Evolutionary conservation across 2,329 filamentous ascomycete genomes (phyloP).

Genomic region (Trichoderma atrobrunneum): DNA sequence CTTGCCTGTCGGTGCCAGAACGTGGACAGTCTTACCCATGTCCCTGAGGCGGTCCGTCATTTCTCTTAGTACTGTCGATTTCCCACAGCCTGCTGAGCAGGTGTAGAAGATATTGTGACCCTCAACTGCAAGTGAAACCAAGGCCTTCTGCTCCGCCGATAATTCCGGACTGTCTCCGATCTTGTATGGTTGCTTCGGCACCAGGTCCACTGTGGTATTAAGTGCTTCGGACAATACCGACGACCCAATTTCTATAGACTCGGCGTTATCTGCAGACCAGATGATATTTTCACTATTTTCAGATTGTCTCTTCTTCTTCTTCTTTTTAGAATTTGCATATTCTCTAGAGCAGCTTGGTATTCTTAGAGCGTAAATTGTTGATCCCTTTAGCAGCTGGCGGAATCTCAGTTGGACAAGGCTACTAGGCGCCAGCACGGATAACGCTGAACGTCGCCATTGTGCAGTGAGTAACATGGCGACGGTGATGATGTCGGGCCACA

Average conservation of each 20-base stretch:
- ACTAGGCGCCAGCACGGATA: neutral
- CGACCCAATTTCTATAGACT: neutral
- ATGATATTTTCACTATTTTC: neutral
- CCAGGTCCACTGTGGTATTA: neutral
- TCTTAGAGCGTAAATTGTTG: neutral
- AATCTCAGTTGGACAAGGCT: neutral
- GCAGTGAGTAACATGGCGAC: neutral
- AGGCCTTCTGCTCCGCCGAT: conserved; percentile 25
- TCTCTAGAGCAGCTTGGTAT: neutral
- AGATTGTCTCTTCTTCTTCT: neutral
- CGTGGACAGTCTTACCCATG: conserved; percentile 37
- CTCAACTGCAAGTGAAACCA: conserved; percentile 44
- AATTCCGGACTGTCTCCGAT: neutral
- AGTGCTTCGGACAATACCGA: neutral
- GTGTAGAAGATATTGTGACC: conserved; percentile 63
- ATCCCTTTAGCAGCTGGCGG: neutral
- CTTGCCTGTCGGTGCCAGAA: conserved; percentile 59
- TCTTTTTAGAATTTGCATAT: neutral
- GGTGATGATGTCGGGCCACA: neutral
- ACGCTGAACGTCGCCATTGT: neutral
- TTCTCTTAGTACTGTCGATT: conserved; percentile 29
- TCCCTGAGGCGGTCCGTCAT: conserved; percentile 21
- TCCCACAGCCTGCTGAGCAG: conserved; percentile 53
- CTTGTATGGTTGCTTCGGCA: neutral
- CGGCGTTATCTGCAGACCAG: too few species aligned